Conservation (phyloP, 2,329 filamentous ascomycete genomes). For the Xylogone sp. region DNA sequence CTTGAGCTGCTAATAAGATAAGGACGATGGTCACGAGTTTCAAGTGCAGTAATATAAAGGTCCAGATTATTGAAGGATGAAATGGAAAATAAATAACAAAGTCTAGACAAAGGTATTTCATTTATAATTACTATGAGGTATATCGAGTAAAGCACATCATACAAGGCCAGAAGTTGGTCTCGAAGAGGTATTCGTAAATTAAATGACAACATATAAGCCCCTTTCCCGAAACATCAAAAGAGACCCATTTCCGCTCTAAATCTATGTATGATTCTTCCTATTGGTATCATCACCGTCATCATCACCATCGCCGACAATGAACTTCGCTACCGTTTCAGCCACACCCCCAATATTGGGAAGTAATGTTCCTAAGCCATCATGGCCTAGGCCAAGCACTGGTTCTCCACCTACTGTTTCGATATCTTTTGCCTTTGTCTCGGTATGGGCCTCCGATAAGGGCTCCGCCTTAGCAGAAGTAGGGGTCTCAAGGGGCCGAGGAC, state of each 20-base stretch:
- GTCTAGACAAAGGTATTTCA: no score
- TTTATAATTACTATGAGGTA: no score
- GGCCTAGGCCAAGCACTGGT: background rate
- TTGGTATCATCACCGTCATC: background rate
- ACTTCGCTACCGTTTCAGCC: background rate
- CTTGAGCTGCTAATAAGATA: no score
- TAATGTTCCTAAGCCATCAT: background rate
- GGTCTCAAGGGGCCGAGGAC: background rate
- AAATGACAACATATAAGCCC: no score
- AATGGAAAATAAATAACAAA: no score
- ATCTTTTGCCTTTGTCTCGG: background rate
- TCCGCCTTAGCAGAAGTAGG: background rate
- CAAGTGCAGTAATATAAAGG: no score
- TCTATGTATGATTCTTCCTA: no score
- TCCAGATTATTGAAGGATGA: no score
- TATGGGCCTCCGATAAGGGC: no score
- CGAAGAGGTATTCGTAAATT: background rate
- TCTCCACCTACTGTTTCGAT: background rate
- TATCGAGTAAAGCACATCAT: no score
- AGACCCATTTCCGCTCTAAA: background rate
- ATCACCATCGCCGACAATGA: background rate
- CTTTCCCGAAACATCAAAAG: no score
- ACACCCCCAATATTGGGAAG: background rate
- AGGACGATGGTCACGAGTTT: no score
- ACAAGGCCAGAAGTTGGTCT: background rate